Percentiles rank a stretch among this genome's conserved stretches.
phyloP scores from a whole-genome alignment of 768 basidiomycete species.

The Podaxis rugospora region DNA sequence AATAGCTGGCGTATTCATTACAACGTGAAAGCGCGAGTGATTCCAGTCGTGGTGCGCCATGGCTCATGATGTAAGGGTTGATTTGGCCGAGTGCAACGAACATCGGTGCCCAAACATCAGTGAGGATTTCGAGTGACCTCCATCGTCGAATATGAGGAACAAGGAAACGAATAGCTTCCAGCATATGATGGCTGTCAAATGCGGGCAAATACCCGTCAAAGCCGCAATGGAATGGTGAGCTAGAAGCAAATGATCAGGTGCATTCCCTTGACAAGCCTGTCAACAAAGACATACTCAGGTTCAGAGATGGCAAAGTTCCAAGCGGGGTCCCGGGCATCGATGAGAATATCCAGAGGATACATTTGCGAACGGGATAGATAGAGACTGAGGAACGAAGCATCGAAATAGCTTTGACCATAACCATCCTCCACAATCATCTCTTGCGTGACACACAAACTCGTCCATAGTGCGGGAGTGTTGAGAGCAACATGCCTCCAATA shows the following conservation, averaged over 20 bases:
- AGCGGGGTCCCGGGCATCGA: constrained; percentile 53
- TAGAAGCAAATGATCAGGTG: constrained; percentile 13
- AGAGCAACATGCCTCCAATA: constrained; percentile 51
- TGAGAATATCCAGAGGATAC: constrained; percentile 49
- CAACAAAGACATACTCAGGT: constrained; percentile 31
- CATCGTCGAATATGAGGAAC: constrained; percentile 48
- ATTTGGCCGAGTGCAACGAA: constrained; percentile 43
- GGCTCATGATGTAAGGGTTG: constrained; percentile 28
- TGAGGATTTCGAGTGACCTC: constrained; percentile 48
- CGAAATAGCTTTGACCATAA: constrained; percentile 16
- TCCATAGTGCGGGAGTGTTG: constrained; percentile 49
- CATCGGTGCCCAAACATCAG: constrained; percentile 59
- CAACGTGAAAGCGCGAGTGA: constrained; percentile 54
- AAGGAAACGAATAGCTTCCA: constrained; percentile 39
- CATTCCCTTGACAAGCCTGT: background rate
- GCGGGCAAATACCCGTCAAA: constrained; percentile 26
- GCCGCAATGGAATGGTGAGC: constrained; percentile 23
- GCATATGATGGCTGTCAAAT: constrained; percentile 43
- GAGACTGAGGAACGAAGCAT: constrained; percentile 32
- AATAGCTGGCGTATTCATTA: constrained; percentile 50
- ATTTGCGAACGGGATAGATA: constrained; percentile 44
- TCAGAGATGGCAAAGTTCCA: constrained; percentile 48
- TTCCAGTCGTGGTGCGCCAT: constrained; percentile 40
- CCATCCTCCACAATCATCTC: constrained; percentile 25
- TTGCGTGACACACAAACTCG: constrained; percentile 45